Percentiles rank a stretch among this genome's conserved stretches.
phyloP scores from a whole-genome alignment of 129 eudicot species.

The Saussurea involucrata region DNA sequence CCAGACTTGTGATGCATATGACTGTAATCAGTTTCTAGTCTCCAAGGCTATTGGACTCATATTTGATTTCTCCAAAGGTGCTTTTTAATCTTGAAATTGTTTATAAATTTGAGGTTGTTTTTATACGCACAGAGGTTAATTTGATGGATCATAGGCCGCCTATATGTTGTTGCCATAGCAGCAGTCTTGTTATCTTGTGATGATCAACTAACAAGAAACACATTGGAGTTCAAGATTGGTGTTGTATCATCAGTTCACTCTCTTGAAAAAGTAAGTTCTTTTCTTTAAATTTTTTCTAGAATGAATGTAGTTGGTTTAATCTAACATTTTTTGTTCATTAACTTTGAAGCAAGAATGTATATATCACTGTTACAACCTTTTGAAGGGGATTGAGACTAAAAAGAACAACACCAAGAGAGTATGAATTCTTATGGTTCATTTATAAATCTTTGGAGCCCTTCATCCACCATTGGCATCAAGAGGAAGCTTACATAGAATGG shows the following conservation, averaged over 20 bases:
- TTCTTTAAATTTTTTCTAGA: background rate
- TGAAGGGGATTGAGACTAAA: conserved; percentile 39
- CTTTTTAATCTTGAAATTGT: background rate
- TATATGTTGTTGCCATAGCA: conserved; percentile 69
- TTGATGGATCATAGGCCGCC: conserved; percentile 57
- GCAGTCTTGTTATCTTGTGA: conserved; percentile 63
- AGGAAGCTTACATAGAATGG: conserved; percentile 48
- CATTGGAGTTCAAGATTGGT: conserved; percentile 54
- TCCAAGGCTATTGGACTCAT: conserved; percentile 42
- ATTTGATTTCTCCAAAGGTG: conserved; percentile 55
- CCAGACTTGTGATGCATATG: conserved; percentile 33
- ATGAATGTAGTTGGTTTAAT: conserved; percentile 5
- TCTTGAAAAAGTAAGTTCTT: conserved; percentile 56
- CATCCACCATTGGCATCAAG: conserved; percentile 40
- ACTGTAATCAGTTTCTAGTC: conserved; percentile 15
- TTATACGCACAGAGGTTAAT: conserved; percentile 55
- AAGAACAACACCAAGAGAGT: conserved; percentile 39
- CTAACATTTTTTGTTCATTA: background rate
- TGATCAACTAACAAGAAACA: conserved; percentile 37
- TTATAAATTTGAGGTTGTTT: background rate
- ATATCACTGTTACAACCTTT: conserved; percentile 44
- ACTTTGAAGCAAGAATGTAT: conserved; percentile 43
- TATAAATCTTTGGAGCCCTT: conserved; percentile 28
- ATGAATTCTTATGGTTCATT: conserved; percentile 13
- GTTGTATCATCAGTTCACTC: conserved; percentile 47